Evolutionary conservation across 768 basidiomycete genomes (phyloP).

Genomic region (Podaxis mareebaensis): DNA sequence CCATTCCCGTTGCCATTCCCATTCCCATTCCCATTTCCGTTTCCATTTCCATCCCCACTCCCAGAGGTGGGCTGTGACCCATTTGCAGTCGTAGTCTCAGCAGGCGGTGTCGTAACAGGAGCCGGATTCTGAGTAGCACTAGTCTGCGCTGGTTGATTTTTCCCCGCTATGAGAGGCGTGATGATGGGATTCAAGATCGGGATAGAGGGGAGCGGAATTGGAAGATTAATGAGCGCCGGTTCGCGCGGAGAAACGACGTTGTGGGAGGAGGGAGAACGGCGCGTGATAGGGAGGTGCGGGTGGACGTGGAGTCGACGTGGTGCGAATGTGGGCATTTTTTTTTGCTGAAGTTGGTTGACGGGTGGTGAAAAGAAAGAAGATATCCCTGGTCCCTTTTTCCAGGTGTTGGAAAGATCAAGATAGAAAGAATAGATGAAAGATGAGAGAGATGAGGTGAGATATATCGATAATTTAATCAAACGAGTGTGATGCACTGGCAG

Average conservation of each 20-base stretch:
- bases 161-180: conserved; percentile 32
- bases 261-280: neutral
- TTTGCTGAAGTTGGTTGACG: neutral
- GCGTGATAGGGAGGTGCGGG: conserved; percentile 4
- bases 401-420: neutral
- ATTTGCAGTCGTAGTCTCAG: conserved; percentile 16
- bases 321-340: conserved; percentile 12
- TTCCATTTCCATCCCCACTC: conserved; percentile 15
- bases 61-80: conserved; percentile 16
- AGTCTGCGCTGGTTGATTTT: conserved; percentile 15
- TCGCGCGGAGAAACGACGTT: conserved; percentile 27
- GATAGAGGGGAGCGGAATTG: conserved; percentile 39
- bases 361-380: neutral
- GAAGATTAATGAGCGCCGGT: conserved; percentile 38
- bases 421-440: neutral
- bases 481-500: conserved; percentile 4
- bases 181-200: conserved; percentile 41
- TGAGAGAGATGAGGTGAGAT: neutral
- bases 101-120: conserved; percentile 18
- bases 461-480: conserved; percentile 11
- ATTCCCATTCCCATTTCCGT: conserved; percentile 15
- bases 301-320: neutral
- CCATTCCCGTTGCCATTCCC: conserved; percentile 17
- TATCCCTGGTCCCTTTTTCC: neutral
- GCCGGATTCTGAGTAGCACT: neutral